Evolutionary conservation across 2,329 filamentous ascomycete genomes (phyloP), one percentile per base, ranked within the genome.

Genomic region (Neocatenulostroma microsporum): DNA sequence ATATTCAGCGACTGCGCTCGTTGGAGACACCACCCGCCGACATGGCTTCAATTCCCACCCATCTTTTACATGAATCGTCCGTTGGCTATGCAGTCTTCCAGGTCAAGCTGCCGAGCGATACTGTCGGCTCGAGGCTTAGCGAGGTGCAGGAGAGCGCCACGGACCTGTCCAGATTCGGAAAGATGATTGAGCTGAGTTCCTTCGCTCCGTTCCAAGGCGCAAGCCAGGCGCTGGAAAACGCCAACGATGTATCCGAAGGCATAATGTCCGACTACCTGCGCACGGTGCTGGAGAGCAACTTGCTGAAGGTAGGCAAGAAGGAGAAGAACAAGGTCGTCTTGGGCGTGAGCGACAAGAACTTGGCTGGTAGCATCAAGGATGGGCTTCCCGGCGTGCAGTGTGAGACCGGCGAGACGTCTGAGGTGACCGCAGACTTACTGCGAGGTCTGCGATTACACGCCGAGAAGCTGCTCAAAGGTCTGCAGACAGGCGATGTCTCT

Each of bases 81-180:
- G 83, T 96, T 64, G 91, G 91, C 70, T 98, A 95, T 76, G 86
- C 87, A 61, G 73, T 71, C 66, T 98, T 96, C 73, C 84, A 94
- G 69, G 84, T 95, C 50, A 74, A 83, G 50, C 79, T 88, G 64
- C 85, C 95, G 70, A 78, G 84, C 54, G 91, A 96, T 67, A 82
- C 82, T 43, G 82, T 98, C 57, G 91, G 87, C 54, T 81, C 91
- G 61, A 81, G 87, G 59, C 74, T 94, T 62, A 88, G 91, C 69
- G 91, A 98, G 66, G 89, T 94, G 41, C 89, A 95, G 69, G 79
- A 86, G 56, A 80, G 83, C 45, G 76, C 80, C 50, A 76, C 82
- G 60, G 87, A 95, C 62, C 80, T 98, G 47, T 72, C 84, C 50
- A 91, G 83, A 66, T 96, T 98, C 59, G 89, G 68, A 64, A 98